Evolutionary conservation across 2,329 filamentous ascomycete genomes (phyloP).

Genomic region (Talaromyces rugulosus): DNA sequence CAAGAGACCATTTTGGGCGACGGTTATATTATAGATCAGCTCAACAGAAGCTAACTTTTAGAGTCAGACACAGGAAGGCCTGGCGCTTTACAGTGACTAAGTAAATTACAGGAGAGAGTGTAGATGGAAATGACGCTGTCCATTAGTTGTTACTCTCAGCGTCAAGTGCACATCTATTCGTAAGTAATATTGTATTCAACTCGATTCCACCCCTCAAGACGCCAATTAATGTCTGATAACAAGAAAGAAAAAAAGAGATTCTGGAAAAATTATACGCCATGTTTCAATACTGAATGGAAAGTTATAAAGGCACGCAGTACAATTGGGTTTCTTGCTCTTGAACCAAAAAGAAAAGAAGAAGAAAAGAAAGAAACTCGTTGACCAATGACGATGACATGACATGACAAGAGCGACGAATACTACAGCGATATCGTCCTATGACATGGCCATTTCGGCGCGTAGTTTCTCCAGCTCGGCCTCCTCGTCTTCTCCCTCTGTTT

Average conservation of each 20-base stretch:
- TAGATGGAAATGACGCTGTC: too few species aligned
- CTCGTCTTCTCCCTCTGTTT: conserved; percentile 80
- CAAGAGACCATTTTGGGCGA: too few species aligned
- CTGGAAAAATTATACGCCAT: not conserved
- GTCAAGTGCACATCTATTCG: too few species aligned
- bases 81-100: too few species aligned
- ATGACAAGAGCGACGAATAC: not conserved
- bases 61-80: too few species aligned
- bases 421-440: conserved; percentile 19
- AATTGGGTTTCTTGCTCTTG: not conserved
- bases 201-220: not conserved
- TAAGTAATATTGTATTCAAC: not conserved
- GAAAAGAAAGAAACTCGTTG: not conserved
- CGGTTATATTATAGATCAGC: not conserved
- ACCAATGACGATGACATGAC: not conserved
- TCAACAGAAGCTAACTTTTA: not conserved
- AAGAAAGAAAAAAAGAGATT: not conserved
- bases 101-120: too few species aligned
- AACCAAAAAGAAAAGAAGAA: not conserved
- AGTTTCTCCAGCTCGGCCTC: conserved; percentile 90
- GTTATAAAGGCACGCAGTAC: not conserved
- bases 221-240: not conserved
- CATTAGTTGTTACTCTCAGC: too few species aligned
- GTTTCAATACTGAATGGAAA: not conserved
- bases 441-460: conserved; percentile 97